phyloP scores from a whole-genome alignment of 1,284 basidiomycete genomes.

The Apiotrichum brassicae region DNA sequence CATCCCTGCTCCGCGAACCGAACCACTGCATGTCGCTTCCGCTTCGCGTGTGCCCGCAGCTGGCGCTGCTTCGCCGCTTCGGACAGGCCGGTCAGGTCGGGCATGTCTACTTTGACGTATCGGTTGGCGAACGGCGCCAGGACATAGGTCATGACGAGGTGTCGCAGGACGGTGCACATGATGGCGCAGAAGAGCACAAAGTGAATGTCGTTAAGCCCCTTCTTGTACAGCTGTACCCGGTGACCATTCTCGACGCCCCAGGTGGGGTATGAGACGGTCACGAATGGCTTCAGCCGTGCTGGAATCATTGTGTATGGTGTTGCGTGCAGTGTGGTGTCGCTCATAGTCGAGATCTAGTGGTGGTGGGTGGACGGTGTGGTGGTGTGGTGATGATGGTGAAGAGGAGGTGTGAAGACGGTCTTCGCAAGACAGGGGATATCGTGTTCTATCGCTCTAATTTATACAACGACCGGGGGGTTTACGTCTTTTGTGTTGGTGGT shows the following conservation, averaged over 20 bases:
- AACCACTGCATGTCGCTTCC: slow-evolving; percentile 59
- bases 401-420: not conserved
- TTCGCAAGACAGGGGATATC: too few species aligned
- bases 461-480: too few species aligned
- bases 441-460: too few species aligned
- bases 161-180: slow-evolving; percentile 70
- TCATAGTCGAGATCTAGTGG: not conserved
- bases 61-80: slow-evolving; percentile 5
- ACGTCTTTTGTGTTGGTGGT: too few species aligned
- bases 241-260: slow-evolving; percentile 42
- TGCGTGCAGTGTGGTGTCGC: not conserved
- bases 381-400: too few species aligned
- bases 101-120: not conserved
- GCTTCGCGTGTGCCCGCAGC: slow-evolving; percentile 4
- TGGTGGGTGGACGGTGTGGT: too few species aligned
- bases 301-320: not conserved
- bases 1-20: slow-evolving; percentile 95
- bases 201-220: slow-evolving; percentile 64
- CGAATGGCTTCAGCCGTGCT: slow-evolving; percentile 53
- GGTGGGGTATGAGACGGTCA: slow-evolving; percentile 66
- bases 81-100: not conserved
- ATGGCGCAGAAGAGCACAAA: slow-evolving; percentile 67
- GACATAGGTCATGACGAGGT: slow-evolving; percentile 62
- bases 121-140: slow-evolving; percentile 55
- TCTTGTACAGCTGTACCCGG: slow-evolving; percentile 50